Evolutionary conservation across 495 filamentous ascomycete species (phyloP), one percentile per base, ranked within the genome.

Genomic region (Alectoria sarmentosa): DNA sequence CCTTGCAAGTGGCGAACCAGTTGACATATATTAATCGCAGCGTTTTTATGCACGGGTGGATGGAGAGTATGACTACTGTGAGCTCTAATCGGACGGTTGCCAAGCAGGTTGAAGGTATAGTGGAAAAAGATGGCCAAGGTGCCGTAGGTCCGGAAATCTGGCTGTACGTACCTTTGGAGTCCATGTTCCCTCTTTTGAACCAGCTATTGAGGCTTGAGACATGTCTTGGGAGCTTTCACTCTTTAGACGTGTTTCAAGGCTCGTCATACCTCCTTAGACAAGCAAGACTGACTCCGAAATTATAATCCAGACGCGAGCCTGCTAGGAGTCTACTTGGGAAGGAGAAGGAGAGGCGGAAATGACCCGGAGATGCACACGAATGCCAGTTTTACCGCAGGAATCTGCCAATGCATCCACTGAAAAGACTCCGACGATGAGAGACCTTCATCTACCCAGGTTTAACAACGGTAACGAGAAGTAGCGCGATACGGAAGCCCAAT

Each of bases 21-120:
- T 72, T 90, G 58, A 82, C 81, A 7, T 76, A 80, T 44, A 86
- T 90, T 58, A 90, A 90, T 67, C 71, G 77, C 49, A 83, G 83
- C 46, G 87, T 89, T 15, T 89, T 90, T 69, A 75, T 89, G 67
- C 84, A 84, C 68, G 88, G 88, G 13, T 90, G 88, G 88, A 76
- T 75, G 42, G 75, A 75, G 6, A 78, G 78, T 1, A 67, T 80
- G 39, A 87, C 84, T 39, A 90, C 88, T 2, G 77, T 90, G 61
- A 86, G 85, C 17, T 85, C 83, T 58, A 90, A 90, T 69, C 79
- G 84, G 14, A 79, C 80, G 0, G 83, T 86, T 34, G 83, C 82
- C 23, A 89, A 83, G 67, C 77, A 83, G 46, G 84, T 90, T 61
- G 85, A 89, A 65, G 70, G 68, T 19, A 77, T 76, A 2, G 75